phyloP scores from a whole-genome alignment of 2,329 filamentous ascomycete genomes.

The Beauveria asiatica region DNA sequence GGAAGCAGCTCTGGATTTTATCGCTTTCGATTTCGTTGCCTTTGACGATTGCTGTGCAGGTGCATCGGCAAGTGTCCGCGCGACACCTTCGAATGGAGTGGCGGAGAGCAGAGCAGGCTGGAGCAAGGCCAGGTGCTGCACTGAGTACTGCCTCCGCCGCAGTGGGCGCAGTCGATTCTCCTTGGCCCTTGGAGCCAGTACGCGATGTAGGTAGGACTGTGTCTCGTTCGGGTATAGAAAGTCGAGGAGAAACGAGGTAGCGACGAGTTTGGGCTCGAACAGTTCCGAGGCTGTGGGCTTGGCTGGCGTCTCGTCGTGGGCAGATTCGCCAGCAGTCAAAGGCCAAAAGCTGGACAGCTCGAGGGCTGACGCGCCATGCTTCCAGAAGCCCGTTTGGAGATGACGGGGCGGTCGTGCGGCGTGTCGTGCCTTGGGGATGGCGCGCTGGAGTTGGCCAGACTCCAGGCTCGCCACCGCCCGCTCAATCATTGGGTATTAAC shows the following conservation, averaged over 20 bases:
- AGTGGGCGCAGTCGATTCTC: not conserved
- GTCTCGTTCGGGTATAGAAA: conserved; percentile 45
- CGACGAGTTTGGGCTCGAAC: conserved; percentile 24
- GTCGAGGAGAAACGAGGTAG: conserved; percentile 45
- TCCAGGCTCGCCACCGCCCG: conserved; percentile 48
- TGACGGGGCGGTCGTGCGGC: conserved; percentile 32
- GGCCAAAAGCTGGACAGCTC: conserved; percentile 39
- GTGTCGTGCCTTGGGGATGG: conserved; percentile 32
- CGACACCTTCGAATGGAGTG: not conserved
- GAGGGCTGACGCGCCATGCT: conserved; percentile 42
- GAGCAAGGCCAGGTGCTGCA: conserved; percentile 1
- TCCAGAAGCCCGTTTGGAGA: conserved; percentile 45
- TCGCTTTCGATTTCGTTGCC: not conserved
- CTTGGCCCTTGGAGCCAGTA: conserved; percentile 1
- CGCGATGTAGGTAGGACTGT: conserved; percentile 32
- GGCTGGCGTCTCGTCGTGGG: conserved; percentile 16
- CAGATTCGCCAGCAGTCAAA: not conserved
- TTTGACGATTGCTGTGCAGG: not conserved
- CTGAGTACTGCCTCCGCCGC: conserved; percentile 7
- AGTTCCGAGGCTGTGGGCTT: conserved; percentile 13
- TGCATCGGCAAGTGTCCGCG: not conserved
- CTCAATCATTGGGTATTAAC: conserved; percentile 42
- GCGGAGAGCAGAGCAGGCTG: not conserved
- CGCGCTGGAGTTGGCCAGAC: conserved; percentile 45
- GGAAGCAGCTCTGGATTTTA: not conserved